Evolutionary conservation across 2,329 filamentous ascomycete species (phyloP).

Genomic region (Akanthomyces dipterigenus): DNA sequence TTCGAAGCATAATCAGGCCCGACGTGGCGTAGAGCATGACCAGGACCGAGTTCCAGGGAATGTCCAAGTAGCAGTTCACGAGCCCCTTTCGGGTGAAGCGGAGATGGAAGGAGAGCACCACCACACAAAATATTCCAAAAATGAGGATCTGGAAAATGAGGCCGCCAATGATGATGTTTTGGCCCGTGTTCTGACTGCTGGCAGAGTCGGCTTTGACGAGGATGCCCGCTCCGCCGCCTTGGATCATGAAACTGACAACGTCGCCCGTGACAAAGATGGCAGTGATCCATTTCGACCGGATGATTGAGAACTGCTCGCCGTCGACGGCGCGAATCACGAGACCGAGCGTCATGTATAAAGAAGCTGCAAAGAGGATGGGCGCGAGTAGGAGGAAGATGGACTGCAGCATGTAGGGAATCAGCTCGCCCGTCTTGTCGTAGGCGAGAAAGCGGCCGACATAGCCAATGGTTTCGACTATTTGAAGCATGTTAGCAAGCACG

Average conservation of each 20-base stretch:
- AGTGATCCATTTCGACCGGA: slow-evolving; percentile 22
- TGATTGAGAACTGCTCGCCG: slow-evolving; percentile 17
- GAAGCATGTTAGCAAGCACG: neutral
- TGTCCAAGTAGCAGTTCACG: neutral
- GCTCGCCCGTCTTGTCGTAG: slow-evolving; percentile 25
- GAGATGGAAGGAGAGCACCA: slow-evolving; percentile 37
- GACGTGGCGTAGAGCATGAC: slow-evolving; percentile 30
- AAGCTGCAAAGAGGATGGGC: slow-evolving; percentile 38
- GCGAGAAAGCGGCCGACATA: slow-evolving; percentile 32
- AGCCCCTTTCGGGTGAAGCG: slow-evolving; percentile 9
- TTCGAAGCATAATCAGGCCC: slow-evolving; percentile 33
- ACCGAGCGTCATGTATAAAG: slow-evolving; percentile 39
- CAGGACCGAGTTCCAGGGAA: slow-evolving; percentile 29
- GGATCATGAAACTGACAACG: slow-evolving; percentile 23
- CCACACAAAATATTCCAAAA: slow-evolving; percentile 45
- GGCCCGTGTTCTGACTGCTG: slow-evolving; percentile 26
- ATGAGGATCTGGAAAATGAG: slow-evolving; percentile 49
- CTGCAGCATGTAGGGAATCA: slow-evolving; percentile 33
- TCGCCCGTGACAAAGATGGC: slow-evolving; percentile 27
- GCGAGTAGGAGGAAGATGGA: slow-evolving; percentile 35
- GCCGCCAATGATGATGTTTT: slow-evolving; percentile 45
- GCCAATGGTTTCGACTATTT: slow-evolving; percentile 28
- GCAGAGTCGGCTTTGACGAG: slow-evolving; percentile 19
- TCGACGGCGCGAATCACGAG: slow-evolving; percentile 27
- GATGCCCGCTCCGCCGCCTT: slow-evolving; percentile 24